Base-by-base conservation (phyloP, 2,329 filamentous ascomycete species). In the Pseudocercospora eumusae region DNA sequence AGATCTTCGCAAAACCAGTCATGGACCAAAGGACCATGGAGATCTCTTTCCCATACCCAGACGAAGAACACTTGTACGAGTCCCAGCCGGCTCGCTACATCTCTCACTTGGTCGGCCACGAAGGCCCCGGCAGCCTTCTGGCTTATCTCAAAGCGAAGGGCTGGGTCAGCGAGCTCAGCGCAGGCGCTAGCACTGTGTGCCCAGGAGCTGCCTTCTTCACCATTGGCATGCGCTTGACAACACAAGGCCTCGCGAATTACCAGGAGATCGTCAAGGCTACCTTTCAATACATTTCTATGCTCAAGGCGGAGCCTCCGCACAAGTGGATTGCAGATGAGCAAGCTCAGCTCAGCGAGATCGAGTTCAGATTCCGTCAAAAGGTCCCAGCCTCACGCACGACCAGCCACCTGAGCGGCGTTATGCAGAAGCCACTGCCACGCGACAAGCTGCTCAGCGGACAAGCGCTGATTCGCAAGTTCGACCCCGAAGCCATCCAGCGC, bases 291-390 rank as follows among this genome's bases (percentile, higher is more conserved):
- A 87, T 98, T 65, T 87, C 92, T 10, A 85, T 99, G 75, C 84
- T 99, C 60, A 87, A 87, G 65, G 90, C 96, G 70, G 83, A 84
- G 2, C 85, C 89, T 4, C 93, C 93, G 0, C 89, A 96, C 68
- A 83, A 96, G 74, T 98, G 95, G 95, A 92, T 98, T 61, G 93
- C 95, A 62, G 86, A 96, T 31, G 95, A 99, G 77, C 90, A 95
- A 76, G 93, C 92, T 76, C 88, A 88, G 36, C 87, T 98, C 79
- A 88, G 90, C 49, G 93, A 98, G 68, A 91, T 98, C 11, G 90
- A 96, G 69, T 99, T 99, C 82, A 91, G 90, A 68, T 99, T 96
- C 78, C 91, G 88, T 77, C 91, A 98, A 74, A 98, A 98, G 81
- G 91, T 88, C 1, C 91, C 91, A 0, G 92, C 93, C 1, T 95